A percentile compares a stretch with the other conserved stretches of the same genome.
Conservation (phyloP, 805 yeast species). For the Tetrapisispora pingtungensis region DNA sequence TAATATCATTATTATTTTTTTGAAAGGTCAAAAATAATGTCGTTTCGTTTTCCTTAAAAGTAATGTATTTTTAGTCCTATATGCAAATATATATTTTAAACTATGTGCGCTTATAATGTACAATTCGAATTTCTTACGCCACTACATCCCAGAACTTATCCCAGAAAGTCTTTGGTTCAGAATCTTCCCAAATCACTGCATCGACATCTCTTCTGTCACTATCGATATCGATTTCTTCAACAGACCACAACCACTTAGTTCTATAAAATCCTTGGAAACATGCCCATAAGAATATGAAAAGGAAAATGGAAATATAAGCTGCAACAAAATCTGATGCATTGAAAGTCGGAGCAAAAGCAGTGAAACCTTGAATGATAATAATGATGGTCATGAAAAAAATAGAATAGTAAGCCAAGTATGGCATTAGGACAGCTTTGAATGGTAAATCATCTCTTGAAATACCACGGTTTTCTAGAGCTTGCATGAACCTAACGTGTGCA, state of each 20-base stretch:
- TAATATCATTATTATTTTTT: too few species aligned
- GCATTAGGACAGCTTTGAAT: slow-evolving; percentile 64
- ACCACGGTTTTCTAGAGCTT: slow-evolving; percentile 49
- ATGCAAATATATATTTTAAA: too few species aligned
- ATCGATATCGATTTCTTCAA: slow-evolving; percentile 60
- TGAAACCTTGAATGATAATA: slow-evolving; percentile 63
- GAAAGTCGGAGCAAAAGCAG: slow-evolving; percentile 45
- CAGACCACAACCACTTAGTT: slow-evolving; percentile 35
- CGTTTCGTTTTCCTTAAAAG: too few species aligned
- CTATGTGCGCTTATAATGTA: too few species aligned
- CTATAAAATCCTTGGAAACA: slow-evolving; percentile 45
- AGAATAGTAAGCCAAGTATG: slow-evolving; percentile 57
- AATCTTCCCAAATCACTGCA: slow-evolving; percentile 48
- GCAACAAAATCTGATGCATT: slow-evolving; percentile 53
- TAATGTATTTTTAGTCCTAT: too few species aligned
- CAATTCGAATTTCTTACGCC: too few species aligned
- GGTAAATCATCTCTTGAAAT: slow-evolving; percentile 63
- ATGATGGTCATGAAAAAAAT: slow-evolving; percentile 43
- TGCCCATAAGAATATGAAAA: slow-evolving; percentile 47
- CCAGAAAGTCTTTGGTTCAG: slow-evolving; percentile 38
- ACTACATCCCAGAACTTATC: slow-evolving; percentile 44
- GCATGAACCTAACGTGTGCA: slow-evolving; percentile 62
- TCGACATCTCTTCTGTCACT: slow-evolving; percentile 57
- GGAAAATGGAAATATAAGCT: slow-evolving; percentile 58
- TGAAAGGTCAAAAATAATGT: too few species aligned